phyloP scores from a whole-genome alignment of 768 basidiomycete species.

The Ephemerocybe angulata region DNA sequence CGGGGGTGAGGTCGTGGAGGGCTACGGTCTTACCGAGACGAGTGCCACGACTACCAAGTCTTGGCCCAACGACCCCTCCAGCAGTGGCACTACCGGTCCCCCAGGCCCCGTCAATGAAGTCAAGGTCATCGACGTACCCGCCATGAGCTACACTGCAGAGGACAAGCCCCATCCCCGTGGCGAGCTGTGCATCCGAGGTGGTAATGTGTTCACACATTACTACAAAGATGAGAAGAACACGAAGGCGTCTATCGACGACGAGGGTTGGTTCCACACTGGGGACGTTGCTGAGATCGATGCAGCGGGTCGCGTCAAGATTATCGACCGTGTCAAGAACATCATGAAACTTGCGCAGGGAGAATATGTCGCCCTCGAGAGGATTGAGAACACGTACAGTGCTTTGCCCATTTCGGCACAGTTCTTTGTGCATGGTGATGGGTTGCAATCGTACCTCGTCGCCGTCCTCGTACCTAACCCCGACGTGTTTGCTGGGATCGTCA shows the following conservation, averaged over 20 bases:
- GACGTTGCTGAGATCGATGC: constrained; percentile 83
- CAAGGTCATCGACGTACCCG: constrained; percentile 87
- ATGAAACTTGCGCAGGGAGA: constrained; percentile 98
- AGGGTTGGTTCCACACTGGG: constrained; percentile 92
- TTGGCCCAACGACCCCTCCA: constrained; percentile 55
- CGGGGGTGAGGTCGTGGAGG: constrained; percentile 73
- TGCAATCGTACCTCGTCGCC: constrained; percentile 85
- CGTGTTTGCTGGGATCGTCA: constrained; percentile 58
- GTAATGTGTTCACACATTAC: constrained; percentile 60
- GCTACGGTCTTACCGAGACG: constrained; percentile 91
- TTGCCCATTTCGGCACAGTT: constrained; percentile 72
- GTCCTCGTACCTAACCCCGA: constrained; percentile 83
- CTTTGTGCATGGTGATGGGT: constrained; percentile 86
- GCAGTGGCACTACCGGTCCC: constrained; percentile 79
- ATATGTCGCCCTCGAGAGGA: constrained; percentile 95
- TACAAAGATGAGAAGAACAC: constrained; percentile 89
- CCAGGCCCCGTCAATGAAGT: constrained; percentile 72
- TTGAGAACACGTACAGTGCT: constrained; percentile 76
- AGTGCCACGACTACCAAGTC: constrained; percentile 57
- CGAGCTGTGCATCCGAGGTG: constrained; percentile 74
- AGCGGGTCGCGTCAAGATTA: constrained; percentile 78
- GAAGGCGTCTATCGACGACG: constrained; percentile 69
- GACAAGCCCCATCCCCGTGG: constrained; percentile 91
- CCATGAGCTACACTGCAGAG: constrained; percentile 81
- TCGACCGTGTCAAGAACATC: constrained; percentile 98